Conservation (phyloP, 2,329 filamentous ascomycete genomes). For the Pseudocercospora vitis region DNA sequence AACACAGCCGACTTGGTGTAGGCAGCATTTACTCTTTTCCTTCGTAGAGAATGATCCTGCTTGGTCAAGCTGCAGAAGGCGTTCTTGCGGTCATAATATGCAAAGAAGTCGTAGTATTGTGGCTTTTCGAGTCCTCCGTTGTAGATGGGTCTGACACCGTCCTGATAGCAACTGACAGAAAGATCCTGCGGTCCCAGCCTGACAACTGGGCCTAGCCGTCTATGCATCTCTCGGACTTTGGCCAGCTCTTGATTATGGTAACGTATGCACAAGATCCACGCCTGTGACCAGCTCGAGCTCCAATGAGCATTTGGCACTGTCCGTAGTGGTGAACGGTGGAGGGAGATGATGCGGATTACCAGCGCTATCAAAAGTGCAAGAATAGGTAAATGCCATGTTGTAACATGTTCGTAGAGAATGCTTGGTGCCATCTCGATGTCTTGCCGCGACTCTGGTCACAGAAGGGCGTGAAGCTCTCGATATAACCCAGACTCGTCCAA, state of each 20-base stretch:
- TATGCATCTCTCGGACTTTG: background rate
- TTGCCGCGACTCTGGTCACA: background rate
- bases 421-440: background rate
- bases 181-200: background rate
- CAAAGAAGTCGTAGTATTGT: background rate
- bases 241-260: background rate
- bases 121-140: background rate
- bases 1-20: slow-evolving; percentile 1
- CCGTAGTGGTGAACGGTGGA: background rate
- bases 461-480: background rate
- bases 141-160: slow-evolving; percentile 1
- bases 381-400: background rate
- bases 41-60: background rate
- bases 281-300: background rate
- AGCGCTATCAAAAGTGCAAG: background rate
- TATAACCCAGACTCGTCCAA: background rate
- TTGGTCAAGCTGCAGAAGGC: background rate
- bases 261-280: background rate
- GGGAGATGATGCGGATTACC: background rate
- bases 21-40: background rate
- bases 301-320: background rate
- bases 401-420: background rate
- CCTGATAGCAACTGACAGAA: slow-evolving; percentile 1
- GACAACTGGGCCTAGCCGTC: background rate
- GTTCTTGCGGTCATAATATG: background rate